Percentiles rank a stretch among this genome's conserved stretches.
Evolutionary conservation across 192 early-diverging fungal genomes (phyloP).

Genomic region (Dissophora ornata): DNA sequence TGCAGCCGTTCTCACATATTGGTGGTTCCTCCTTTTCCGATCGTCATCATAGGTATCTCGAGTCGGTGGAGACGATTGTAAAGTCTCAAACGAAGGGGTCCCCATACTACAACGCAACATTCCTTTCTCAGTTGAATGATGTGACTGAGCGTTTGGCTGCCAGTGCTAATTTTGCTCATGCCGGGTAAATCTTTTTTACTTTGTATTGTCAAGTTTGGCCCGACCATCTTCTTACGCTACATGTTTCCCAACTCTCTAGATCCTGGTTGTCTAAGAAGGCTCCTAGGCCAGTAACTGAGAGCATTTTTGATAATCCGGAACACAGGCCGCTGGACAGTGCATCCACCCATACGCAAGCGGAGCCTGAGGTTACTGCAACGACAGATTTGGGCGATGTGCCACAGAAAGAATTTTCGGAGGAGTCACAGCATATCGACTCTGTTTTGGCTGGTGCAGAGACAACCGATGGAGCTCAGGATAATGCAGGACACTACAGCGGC

Average conservation of each 20-base stretch:
- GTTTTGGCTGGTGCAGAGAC: background rate
- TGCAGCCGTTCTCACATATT: too few species aligned
- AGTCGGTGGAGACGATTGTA: slow-evolving; percentile 79
- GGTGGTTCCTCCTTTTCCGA: too few species aligned
- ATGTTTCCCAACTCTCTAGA: background rate
- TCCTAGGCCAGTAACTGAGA: slow-evolving; percentile 62
- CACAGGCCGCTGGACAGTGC: slow-evolving; percentile 60
- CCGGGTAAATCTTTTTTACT: slow-evolving; percentile 26
- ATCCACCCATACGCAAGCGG: background rate
- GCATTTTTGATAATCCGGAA: slow-evolving; percentile 65
- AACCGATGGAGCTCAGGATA: background rate
- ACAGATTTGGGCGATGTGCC: slow-evolving; percentile 25
- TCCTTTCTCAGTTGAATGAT: slow-evolving; percentile 77
- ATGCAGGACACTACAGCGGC: slow-evolving; percentile 7
- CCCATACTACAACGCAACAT: slow-evolving; percentile 80
- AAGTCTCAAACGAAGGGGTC: slow-evolving; percentile 78
- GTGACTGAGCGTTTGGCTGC: slow-evolving; percentile 74
- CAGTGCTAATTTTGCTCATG: slow-evolving; percentile 29
- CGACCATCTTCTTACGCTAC: background rate
- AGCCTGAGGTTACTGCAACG: slow-evolving; percentile 16
- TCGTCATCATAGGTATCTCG: slow-evolving; percentile 72
- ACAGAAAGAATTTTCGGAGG: background rate
- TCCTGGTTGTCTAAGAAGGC: slow-evolving; percentile 58
- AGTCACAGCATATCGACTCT: background rate
- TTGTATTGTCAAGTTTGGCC: background rate